phyloP scores from a whole-genome alignment of 371 early-diverging fungal genomes.

The Batkoa obscura region DNA sequence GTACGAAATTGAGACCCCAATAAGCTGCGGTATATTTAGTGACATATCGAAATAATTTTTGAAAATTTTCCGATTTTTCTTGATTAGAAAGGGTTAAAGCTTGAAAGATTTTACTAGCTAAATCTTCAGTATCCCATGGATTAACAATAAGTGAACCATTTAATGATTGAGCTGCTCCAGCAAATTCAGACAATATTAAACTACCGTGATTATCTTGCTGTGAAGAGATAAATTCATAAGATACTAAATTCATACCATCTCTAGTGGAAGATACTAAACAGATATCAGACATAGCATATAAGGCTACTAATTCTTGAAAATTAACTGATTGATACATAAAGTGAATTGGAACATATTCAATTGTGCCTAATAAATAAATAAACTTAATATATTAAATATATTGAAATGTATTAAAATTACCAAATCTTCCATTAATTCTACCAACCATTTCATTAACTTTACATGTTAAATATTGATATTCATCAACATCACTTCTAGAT shows the following conservation, averaged over 20 bases:
- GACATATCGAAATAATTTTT: constrained; percentile 84
- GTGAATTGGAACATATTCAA: constrained; percentile 96
- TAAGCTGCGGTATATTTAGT: constrained; percentile 94
- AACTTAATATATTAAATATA: no score
- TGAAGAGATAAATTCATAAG: constrained; percentile 95
- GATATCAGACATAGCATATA: constrained; percentile 91
- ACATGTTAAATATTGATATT: constrained; percentile 81
- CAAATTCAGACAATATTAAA: constrained; percentile 94
- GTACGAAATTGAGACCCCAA: constrained; percentile 94
- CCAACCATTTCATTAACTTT: constrained; percentile 92
- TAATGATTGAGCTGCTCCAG: constrained; percentile 96
- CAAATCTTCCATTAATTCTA: constrained; percentile 86
- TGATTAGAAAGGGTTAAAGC: constrained; percentile 86
- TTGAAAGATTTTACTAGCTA: constrained; percentile 74
- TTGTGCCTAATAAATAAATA: constrained; percentile 35
- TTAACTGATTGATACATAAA: constrained; percentile 91
- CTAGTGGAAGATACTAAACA: constrained; percentile 94
- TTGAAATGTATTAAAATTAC: constrained; percentile 7
- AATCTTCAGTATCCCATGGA: constrained; percentile 96
- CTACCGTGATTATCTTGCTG: constrained; percentile 90
- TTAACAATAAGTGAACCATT: constrained; percentile 94
- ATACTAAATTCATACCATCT: constrained; percentile 99
- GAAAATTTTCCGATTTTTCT: constrained; percentile 60
- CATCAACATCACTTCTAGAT: constrained; percentile 88
- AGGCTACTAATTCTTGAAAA: constrained; percentile 88